These are phyloP conservation scores for Cardamine occulta DNA, from an alignment of 345 rosid species.

Conservation along the genomic window DNA sequence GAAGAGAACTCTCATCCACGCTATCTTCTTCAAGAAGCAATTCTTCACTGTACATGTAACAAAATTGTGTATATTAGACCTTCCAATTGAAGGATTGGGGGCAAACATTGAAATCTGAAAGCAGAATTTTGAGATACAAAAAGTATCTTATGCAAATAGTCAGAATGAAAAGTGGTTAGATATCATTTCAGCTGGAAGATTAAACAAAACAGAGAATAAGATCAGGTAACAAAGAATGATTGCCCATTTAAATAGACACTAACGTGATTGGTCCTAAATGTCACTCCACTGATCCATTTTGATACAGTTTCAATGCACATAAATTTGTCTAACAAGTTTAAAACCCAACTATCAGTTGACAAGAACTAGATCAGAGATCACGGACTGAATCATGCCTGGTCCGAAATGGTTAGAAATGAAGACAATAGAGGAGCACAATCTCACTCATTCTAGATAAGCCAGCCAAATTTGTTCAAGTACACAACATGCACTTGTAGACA, in stretches of 20 bases:
- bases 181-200: not conserved
- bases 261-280: not conserved
- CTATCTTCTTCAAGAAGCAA: constrained; percentile 89
- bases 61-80: constrained; percentile 23
- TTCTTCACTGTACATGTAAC: constrained; percentile 68
- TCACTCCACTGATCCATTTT: not conserved
- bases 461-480: constrained; percentile 8
- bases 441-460: constrained; percentile 22
- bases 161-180: not conserved
- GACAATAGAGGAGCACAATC: constrained; percentile 8
- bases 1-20: constrained; percentile 56
- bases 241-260: constrained; percentile 13
- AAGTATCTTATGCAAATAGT: constrained; percentile 9
- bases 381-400: constrained; percentile 11
- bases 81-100: constrained; percentile 16
- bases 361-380: constrained; percentile 19
- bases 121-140: not conserved
- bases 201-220: constrained; percentile 17
- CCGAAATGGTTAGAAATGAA: not conserved
- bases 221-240: constrained; percentile 17
- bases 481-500: constrained; percentile 19
- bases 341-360: constrained; percentile 21
- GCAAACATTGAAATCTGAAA: constrained; percentile 7
- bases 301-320: constrained; percentile 5
- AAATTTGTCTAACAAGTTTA: not conserved